These are phyloP conservation scores for Kluyveromyces dobzhanskii DNA, from an alignment of 805 yeast genomes.

Conservation along the genomic window DNA sequence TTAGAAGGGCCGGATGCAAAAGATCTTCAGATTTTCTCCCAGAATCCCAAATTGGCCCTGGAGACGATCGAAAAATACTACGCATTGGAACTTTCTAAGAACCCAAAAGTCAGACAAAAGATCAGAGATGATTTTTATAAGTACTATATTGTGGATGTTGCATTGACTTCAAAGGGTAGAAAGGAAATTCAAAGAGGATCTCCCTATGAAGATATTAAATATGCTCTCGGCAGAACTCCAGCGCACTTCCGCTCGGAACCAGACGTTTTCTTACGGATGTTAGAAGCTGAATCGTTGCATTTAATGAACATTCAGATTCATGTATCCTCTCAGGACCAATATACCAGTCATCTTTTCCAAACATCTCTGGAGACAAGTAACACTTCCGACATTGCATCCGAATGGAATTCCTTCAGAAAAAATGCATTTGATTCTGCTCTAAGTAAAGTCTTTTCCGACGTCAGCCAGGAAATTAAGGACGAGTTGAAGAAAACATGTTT, in stretches of 20 bases:
- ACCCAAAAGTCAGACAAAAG: conserved; percentile 70
- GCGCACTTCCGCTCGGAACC: conserved; percentile 69
- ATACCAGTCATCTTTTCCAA: conserved; percentile 40
- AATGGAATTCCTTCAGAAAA: conserved; percentile 77
- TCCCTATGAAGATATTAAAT: conserved; percentile 83
- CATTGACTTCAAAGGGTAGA: conserved; percentile 76
- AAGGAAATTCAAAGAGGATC: conserved; percentile 70
- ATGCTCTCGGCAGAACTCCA: conserved; percentile 74
- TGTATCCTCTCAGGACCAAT: conserved; percentile 31
- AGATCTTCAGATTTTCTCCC: conserved; percentile 35
- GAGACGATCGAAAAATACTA: conserved; percentile 67
- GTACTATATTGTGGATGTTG: conserved; percentile 63
- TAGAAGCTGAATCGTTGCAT: conserved; percentile 81
- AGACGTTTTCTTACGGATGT: conserved; percentile 77
- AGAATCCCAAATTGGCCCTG: conserved; percentile 50
- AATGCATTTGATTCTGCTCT: conserved; percentile 59
- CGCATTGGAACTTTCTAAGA: conserved; percentile 72
- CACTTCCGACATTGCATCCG: conserved; percentile 60
- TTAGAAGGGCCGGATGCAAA: conserved; percentile 24
- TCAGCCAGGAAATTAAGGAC: conserved; percentile 73
- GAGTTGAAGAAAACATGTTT: conserved; percentile 71
- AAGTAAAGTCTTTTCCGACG: conserved; percentile 55
- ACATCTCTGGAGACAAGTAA: conserved; percentile 65
- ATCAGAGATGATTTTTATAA: conserved; percentile 54
- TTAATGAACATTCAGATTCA: conserved; percentile 57